Evolutionary conservation across 1,139 yeast genomes (phyloP).

Genomic region (Petasospora fabianii): DNA sequence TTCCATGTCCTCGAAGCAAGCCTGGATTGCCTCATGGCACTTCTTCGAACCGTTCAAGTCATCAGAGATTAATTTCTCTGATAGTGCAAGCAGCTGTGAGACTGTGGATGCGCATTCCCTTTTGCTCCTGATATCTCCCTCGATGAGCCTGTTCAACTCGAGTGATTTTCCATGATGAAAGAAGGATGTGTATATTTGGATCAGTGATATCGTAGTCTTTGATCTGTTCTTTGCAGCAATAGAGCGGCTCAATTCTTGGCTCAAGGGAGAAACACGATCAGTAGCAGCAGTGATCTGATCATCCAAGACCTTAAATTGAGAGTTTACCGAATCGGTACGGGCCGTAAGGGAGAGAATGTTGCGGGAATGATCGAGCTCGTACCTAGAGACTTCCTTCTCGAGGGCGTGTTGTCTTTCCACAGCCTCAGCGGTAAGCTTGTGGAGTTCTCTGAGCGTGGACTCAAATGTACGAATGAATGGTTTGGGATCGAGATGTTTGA

Average conservation of each 20-base stretch:
- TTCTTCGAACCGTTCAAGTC: slow-evolving; percentile 47
- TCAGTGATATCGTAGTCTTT: slow-evolving; percentile 65
- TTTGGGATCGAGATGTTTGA: slow-evolving; percentile 75
- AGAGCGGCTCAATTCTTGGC: slow-evolving; percentile 68
- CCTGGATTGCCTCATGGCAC: slow-evolving; percentile 55
- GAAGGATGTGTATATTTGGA: slow-evolving; percentile 75
- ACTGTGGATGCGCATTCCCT: slow-evolving; percentile 69
- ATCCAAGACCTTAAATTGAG: slow-evolving; percentile 56
- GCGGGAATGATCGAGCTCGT: slow-evolving; percentile 64
- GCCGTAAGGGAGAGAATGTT: slow-evolving; percentile 58
- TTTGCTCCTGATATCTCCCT: slow-evolving; percentile 45
- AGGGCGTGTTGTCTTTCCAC: slow-evolving; percentile 43
- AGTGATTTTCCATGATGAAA: slow-evolving; percentile 57
- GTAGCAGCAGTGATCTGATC: slow-evolving; percentile 56
- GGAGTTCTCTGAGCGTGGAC: slow-evolving; percentile 71
- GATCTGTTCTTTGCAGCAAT: slow-evolving; percentile 78
- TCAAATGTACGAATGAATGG: slow-evolving; percentile 95
- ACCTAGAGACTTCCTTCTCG: slow-evolving; percentile 55
- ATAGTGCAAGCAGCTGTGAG: slow-evolving; percentile 58
- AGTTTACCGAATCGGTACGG: slow-evolving; percentile 37
- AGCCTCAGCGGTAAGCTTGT: slow-evolving; percentile 55
- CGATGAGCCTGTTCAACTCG: slow-evolving; percentile 53
- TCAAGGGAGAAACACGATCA: slow-evolving; percentile 66
- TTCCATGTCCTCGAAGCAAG: slow-evolving; percentile 77
- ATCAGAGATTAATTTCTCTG: slow-evolving; percentile 56